Conservation (phyloP, 2,329 filamentous ascomycete species). For the Talaromyces islandicus region DNA sequence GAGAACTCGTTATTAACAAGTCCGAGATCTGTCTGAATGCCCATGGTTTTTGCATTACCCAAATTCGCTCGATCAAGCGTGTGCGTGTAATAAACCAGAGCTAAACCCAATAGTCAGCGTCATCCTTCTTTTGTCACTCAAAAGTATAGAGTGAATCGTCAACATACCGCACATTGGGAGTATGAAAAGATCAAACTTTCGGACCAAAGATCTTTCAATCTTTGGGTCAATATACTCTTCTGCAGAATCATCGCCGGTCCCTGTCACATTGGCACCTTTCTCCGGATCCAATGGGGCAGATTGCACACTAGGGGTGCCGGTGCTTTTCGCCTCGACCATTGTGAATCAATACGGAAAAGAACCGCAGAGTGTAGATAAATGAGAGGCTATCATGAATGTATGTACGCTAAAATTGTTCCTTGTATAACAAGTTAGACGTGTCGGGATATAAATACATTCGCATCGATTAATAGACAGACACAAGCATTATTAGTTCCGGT, state of each 20-base stretch:
- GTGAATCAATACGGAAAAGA: not conserved
- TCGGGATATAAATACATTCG: too few relatives aligned
- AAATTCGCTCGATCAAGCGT: conserved; percentile 9
- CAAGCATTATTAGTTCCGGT: too few relatives aligned
- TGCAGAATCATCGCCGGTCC: not conserved
- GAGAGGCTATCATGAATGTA: not conserved
- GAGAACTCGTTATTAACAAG: conserved; percentile 27
- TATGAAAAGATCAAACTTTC: conserved; percentile 7
- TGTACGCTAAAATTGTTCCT: too few relatives aligned
- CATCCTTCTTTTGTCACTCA: not conserved
- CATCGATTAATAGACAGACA: too few relatives aligned
- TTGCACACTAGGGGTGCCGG: conserved; percentile 1
- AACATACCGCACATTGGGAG: conserved; percentile 7
- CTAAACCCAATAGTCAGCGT: not conserved
- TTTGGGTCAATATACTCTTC: conserved; percentile 8
- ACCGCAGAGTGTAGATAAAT: not conserved
- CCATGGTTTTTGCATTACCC: conserved; percentile 41
- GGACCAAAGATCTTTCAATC: conserved; percentile 5
- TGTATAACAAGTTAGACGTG: too few relatives aligned
- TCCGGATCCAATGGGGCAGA: conserved; percentile 2
- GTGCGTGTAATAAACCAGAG: conserved; percentile 6
- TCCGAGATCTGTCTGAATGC: conserved; percentile 34
- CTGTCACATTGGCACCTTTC: not conserved
- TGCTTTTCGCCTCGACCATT: conserved; percentile 2
- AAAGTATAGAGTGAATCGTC: not conserved